Evolutionary conservation across 768 basidiomycete species (phyloP), one percentile per base, ranked within the genome.

Genomic region (Piloderma croceum): DNA sequence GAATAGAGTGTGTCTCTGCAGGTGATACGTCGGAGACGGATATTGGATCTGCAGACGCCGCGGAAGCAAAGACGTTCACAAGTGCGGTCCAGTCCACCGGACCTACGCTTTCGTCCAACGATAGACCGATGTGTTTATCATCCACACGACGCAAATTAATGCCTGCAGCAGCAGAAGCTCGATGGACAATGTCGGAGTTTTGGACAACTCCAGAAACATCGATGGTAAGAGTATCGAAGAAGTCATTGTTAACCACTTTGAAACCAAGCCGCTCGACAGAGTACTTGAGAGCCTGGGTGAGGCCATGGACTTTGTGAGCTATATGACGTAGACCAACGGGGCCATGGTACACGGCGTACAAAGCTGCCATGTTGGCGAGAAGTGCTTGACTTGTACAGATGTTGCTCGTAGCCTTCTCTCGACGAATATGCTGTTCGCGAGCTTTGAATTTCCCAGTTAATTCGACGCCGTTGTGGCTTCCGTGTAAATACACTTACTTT

Each of bases 291-390:
- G 90, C 71, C 41, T 83, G 80, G 0, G 96, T 85, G 50, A 90
- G 77, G 15, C 80, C 73, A 60, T 98, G 91, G n/a, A 97, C 88
- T 64, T 88, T 90, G 57, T 75, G 69, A 15, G 91, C 92, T 47
- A 98, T 97, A 34, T 79, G 78, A 43, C 71, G 68, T 21, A 99
- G 73, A 42, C 93, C 92, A 32, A 69, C 73, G 1, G 96, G 87
- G 9, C 96, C 96, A 56, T 99, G 96, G 60, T 96, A 98, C 17
- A 97, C 79, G 5, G 92, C 92, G 57, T 91, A 92, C 94, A 99
- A 97, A 24, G 93, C 92, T 15, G 96, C 90, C 90, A 97, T 97
- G 65, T 99, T 99, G 15, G 96, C 96, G 20, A 99, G 84, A 13
- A 99, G 78, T 0, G 91, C 96, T 64, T 99, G 93, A 50, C 88